Evolutionary conservation across 495 filamentous ascomycete species (phyloP).

Genomic region (Margaritispora aquatica): DNA sequence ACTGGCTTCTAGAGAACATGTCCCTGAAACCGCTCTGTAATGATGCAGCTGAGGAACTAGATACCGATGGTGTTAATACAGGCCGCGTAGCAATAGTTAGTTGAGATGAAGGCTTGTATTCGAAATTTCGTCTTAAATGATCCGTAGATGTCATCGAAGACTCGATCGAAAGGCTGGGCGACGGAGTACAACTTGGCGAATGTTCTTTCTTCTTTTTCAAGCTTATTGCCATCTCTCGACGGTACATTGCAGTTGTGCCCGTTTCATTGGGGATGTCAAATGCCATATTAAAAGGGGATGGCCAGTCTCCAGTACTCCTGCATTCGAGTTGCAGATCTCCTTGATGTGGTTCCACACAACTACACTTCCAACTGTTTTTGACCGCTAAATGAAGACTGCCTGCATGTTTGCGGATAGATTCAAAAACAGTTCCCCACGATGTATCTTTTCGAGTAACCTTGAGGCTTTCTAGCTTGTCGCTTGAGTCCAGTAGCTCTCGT

Average conservation of each 20-base stretch:
- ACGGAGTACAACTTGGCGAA: not conserved
- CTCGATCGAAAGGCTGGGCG: not conserved
- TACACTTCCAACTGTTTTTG: constrained; percentile 17
- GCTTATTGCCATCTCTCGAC: constrained; percentile 3
- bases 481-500: constrained; percentile 12
- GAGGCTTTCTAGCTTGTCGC: constrained; percentile 10
- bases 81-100: not conserved
- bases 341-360: constrained; percentile 8
- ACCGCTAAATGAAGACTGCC: constrained; percentile 14
- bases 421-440: constrained; percentile 14
- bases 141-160: not conserved
- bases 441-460: constrained; percentile 16
- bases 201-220: not conserved
- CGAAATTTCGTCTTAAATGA: constrained; percentile 1
- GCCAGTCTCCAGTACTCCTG: not conserved
- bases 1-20: not conserved
- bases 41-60: not conserved
- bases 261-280: constrained; percentile 3
- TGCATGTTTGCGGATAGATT: constrained; percentile 12
- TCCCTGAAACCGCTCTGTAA: not conserved
- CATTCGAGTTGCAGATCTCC: constrained; percentile 8
- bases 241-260: not conserved
- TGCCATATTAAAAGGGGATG: constrained; percentile 5
- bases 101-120: constrained; percentile 5
- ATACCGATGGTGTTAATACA: not conserved